Conservation (phyloP, 192 early-diverging fungal genomes). For the Entomortierella parvispora region DNA sequence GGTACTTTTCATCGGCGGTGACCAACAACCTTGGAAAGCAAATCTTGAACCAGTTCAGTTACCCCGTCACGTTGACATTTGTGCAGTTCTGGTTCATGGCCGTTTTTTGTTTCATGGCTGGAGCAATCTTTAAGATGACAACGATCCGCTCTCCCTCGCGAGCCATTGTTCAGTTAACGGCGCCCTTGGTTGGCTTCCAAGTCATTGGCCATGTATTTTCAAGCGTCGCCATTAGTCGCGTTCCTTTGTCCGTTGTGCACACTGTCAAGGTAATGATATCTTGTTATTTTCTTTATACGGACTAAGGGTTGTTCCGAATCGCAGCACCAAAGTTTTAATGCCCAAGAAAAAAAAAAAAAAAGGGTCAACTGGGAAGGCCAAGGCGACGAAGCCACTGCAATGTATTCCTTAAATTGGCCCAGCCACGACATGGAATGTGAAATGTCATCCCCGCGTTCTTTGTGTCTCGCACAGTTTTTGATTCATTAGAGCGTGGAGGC, state of each 20-base stretch:
- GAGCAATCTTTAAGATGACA: slow-evolving; percentile 52
- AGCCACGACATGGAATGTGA: no score
- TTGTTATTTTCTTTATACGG: neutral
- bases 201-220: slow-evolving; percentile 89
- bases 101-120: slow-evolving; percentile 64
- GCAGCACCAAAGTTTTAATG: no score
- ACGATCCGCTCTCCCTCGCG: slow-evolving; percentile 63
- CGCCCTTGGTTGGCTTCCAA: slow-evolving; percentile 82
- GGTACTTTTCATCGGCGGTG: slow-evolving; percentile 88
- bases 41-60: slow-evolving; percentile 77
- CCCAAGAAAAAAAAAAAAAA: no score
- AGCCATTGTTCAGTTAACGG: slow-evolving; percentile 66
- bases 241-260: slow-evolving; percentile 88
- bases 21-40: slow-evolving; percentile 89
- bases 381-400: no score
- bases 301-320: neutral
- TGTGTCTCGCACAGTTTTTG: no score
- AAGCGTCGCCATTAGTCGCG: slow-evolving; percentile 74
- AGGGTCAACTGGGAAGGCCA: no score
- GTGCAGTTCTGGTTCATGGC: slow-evolving; percentile 86
- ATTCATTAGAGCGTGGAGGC: no score
- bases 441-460: no score
- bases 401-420: no score
- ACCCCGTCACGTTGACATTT: slow-evolving; percentile 86
- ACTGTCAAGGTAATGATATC: slow-evolving; percentile 81